Evolutionary conservation across 768 basidiomycete genomes (phyloP), one percentile per base, ranked within the genome.

Genomic region (Leccinellum albellum): DNA sequence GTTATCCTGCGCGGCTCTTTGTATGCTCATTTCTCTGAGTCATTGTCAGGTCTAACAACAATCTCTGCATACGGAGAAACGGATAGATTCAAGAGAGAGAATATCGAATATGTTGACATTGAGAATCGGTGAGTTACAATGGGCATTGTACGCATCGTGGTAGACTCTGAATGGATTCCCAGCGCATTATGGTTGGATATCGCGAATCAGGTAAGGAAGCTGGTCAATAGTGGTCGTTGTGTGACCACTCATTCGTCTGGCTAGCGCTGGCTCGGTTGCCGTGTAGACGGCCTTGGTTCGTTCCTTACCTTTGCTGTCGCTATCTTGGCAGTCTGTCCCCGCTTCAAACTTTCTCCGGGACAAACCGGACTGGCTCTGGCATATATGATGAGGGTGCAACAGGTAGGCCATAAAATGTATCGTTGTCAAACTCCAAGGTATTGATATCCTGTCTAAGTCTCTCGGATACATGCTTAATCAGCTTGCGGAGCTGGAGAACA

Each of bases 21-120:
- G 17, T 97, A 97, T 69, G 87, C 92, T 1, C 93, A 95, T 67
- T 97, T 97, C 73, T 91, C 91, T 3, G 94, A 97, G 74, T 90
- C 88, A 28, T 76, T 97, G 12, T 87, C 88, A 12, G 95, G 95
- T 17, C 72, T 96, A 37, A 81, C 89, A 1, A 94, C 92, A 8
- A 94, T 96, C 51, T 84, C 93, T 28, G 92, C 93, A 0, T 97
- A 96, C 58, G 86, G 87, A 12, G 94, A 91, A 68, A 70, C 80
- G 3, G 77, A 84, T 3, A 81, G 94, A 14, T 98, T 97, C 78
- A 73, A 79, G 46, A 70, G 71, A 7, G 89, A 92, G 56, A 98
- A 95, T 64, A 76, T 85, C 59, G 76, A 79, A n/a, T 78, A 84
- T 17, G 79, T 94, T 31, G 88, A 97, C 61, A 74, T 89, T 24